These are phyloP conservation scores for Pleodorina starrii DNA, from an alignment of 139 green algal genomes.

Conservation along the genomic window DNA sequence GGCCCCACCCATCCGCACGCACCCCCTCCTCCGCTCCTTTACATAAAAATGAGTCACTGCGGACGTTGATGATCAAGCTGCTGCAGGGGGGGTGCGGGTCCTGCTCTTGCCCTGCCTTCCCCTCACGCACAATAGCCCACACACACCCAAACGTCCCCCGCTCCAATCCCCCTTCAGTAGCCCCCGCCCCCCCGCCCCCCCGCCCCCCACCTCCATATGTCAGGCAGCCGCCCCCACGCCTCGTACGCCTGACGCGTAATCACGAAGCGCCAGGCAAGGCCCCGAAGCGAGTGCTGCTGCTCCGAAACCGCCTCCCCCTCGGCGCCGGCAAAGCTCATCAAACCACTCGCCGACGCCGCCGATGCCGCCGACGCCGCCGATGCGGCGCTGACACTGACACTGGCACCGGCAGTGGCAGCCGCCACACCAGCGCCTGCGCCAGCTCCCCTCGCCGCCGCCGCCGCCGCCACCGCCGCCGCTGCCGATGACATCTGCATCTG, in stretches of 20 bases:
- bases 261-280: constrained; percentile 39
- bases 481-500: background rate
- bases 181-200: no score
- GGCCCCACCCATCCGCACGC: no score
- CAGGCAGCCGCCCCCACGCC: constrained; percentile 23
- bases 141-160: no score
- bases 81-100: no score
- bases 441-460: background rate
- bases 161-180: no score
- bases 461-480: background rate
- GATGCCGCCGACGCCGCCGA: background rate
- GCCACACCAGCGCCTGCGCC: background rate
- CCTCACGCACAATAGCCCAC: no score
- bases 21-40: no score
- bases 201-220: constrained; percentile 10
- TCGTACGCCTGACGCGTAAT: constrained; percentile 26
- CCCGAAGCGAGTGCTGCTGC: background rate
- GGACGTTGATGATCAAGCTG: no score
- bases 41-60: no score
- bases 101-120: no score
- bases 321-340: background rate
- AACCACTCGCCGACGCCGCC: background rate
- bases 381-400: background rate
- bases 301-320: no score
- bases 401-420: background rate